Percentiles rank a stretch among this genome's conserved stretches.
These are phyloP conservation scores for Leccinum uliginosum DNA, from an alignment of 768 basidiomycete species.

Conservation along the genomic window DNA sequence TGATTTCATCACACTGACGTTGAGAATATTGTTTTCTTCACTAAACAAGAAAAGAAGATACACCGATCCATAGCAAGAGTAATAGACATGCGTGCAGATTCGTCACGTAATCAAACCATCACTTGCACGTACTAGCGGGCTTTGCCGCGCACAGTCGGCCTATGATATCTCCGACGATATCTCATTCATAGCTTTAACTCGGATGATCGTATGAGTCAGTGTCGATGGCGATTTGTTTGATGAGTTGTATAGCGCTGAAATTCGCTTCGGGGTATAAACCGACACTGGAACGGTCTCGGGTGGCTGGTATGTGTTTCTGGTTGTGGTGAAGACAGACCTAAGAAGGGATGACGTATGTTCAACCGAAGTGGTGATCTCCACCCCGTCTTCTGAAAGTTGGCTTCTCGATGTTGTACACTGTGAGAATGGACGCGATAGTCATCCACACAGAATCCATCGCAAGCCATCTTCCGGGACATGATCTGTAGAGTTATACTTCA, in stretches of 20 bases:
- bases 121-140: no score
- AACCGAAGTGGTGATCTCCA: constrained; percentile 29
- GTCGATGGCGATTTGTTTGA: constrained; percentile 14
- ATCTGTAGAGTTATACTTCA: constrained; percentile 19
- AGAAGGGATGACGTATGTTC: constrained; percentile 34
- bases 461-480: constrained; percentile 43
- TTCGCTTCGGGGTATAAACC: constrained; percentile 34
- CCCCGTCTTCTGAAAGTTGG: constrained; percentile 31
- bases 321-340: constrained; percentile 27
- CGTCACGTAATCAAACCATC: no score
- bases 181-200: background rate
- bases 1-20: no score
- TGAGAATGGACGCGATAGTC: constrained; percentile 36
- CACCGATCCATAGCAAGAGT: no score
- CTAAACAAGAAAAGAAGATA: no score
- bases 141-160: no score
- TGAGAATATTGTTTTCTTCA: no score
- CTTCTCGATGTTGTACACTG: constrained; percentile 37
- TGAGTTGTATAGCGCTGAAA: constrained; percentile 28
- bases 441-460: constrained; percentile 44
- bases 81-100: no score
- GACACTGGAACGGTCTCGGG: constrained; percentile 39
- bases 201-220: no score
- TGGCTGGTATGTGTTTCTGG: constrained; percentile 27
- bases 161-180: no score